Conservation (phyloP, 305 asterid species). For the Fraxinus baroniana region DNA sequence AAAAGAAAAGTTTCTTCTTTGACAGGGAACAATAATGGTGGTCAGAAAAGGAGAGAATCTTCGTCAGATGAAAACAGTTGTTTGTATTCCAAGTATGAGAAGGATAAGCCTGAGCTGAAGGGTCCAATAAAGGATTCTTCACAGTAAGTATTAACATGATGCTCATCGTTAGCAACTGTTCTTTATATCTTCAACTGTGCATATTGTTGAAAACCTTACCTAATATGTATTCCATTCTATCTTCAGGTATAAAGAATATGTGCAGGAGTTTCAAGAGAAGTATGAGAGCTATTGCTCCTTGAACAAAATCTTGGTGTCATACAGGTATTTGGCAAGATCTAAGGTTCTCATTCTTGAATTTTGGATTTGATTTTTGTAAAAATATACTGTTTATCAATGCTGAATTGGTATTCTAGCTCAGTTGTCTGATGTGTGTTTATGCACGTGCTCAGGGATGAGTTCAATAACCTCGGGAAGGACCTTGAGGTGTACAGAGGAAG, state of each 20-base stretch:
- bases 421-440: conserved; percentile 26
- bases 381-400: background rate
- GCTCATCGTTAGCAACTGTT: background rate
- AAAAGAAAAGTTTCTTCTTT: conserved; percentile 55
- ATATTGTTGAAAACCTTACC: conserved; percentile 10
- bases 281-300: conserved; percentile 64
- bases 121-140: conserved; percentile 69
- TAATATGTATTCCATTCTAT: conserved; percentile 2
- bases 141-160: conserved; percentile 57
- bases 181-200: conserved; percentile 11
- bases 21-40: conserved; percentile 50
- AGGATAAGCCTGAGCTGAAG: conserved; percentile 80
- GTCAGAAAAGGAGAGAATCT: conserved; percentile 58
- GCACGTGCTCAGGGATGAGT: conserved; percentile 56
- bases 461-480: conserved; percentile 63
- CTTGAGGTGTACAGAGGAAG: conserved; percentile 66
- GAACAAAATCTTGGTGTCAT: conserved; percentile 66
- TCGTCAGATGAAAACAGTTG: conserved; percentile 63
- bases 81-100: conserved; percentile 72
- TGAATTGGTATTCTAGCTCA: background rate
- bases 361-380: background rate
- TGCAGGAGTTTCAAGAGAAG: conserved; percentile 87
- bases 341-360: conserved; percentile 7
- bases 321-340: conserved; percentile 56
- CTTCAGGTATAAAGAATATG: conserved; percentile 76